phyloP scores from a whole-genome alignment of 805 yeast genomes.

The Metschnikowia corniflorae region DNA sequence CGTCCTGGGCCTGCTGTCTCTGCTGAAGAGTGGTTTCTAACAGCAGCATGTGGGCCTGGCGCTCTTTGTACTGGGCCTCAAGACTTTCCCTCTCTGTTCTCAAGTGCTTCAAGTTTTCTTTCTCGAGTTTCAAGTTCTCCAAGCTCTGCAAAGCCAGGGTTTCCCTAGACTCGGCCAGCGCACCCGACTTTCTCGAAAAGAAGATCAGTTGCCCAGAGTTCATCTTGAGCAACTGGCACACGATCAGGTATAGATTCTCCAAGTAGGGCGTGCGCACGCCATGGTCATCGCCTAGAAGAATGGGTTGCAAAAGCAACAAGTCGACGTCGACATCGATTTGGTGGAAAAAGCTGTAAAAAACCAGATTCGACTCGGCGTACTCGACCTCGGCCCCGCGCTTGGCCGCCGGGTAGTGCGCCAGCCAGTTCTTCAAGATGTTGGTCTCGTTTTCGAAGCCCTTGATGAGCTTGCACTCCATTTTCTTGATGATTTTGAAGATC shows the following conservation, averaged over 20 bases:
- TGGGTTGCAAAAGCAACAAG: conserved; percentile 77
- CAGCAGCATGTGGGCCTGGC: conserved; percentile 21
- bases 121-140: conserved; percentile 16
- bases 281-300: conserved; percentile 83
- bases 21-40: conserved; percentile 22
- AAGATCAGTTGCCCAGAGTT: conserved; percentile 35
- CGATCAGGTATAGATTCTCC: conserved; percentile 77
- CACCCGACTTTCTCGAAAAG: conserved; percentile 25
- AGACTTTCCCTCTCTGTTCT: conserved; percentile 17
- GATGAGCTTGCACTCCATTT: conserved; percentile 73
- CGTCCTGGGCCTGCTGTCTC: conserved; percentile 18
- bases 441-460: conserved; percentile 67
- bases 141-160: conserved; percentile 22
- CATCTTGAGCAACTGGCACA: conserved; percentile 58
- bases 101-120: conserved; percentile 18
- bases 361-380: conserved; percentile 38
- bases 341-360: conserved; percentile 63
- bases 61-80: conserved; percentile 20
- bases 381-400: conserved; percentile 14
- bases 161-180: conserved; percentile 21
- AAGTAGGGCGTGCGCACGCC: conserved; percentile 85
- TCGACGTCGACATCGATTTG: conserved; percentile 60
- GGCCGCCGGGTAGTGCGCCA: conserved; percentile 38
- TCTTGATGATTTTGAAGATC: conserved; percentile 64
- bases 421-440: conserved; percentile 53